A percentile compares a stretch with the other conserved stretches of the same genome.
Conservation (phyloP, 495 filamentous ascomycete genomes). For the Podospora fimiseda region DNA sequence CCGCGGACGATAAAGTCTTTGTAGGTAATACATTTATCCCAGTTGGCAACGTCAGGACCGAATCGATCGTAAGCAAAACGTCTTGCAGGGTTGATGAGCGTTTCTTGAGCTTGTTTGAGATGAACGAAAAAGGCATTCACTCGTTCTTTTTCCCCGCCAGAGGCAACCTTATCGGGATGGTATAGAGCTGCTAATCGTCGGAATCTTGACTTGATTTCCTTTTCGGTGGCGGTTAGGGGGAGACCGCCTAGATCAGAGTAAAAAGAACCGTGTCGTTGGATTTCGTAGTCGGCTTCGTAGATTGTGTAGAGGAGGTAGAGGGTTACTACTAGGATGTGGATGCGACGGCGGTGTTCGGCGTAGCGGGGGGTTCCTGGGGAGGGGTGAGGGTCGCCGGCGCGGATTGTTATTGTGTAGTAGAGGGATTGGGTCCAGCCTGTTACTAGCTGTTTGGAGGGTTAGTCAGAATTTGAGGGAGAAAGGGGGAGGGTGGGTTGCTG, state of each 20-base stretch:
- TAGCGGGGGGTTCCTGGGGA: constrained; percentile 63
- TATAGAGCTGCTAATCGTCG: constrained; percentile 74
- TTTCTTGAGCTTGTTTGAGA: constrained; percentile 78
- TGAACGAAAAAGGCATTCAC: constrained; percentile 64
- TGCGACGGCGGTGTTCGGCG: constrained; percentile 65
- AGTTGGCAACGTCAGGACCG: constrained; percentile 62
- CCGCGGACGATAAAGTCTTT: constrained; percentile 69
- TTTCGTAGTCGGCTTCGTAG: constrained; percentile 81
- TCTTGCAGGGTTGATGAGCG: constrained; percentile 67
- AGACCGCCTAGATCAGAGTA: constrained; percentile 65
- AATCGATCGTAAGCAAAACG: constrained; percentile 93
- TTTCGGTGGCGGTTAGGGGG: constrained; percentile 60
- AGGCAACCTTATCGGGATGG: constrained; percentile 75
- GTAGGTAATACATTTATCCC: constrained; percentile 58
- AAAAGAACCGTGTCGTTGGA: constrained; percentile 65
- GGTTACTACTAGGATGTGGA: constrained; percentile 74
- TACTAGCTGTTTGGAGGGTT: constrained; percentile 50
- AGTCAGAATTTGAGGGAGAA: not conserved
- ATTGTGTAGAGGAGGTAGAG: constrained; percentile 88
- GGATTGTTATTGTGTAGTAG: constrained; percentile 85
- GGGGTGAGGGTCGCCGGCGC: constrained; percentile 80
- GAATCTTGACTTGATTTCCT: constrained; percentile 76
- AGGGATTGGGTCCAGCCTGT: constrained; percentile 72
- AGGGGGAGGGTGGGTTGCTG: constrained; percentile 1
- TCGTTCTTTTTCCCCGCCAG: constrained; percentile 14